phyloP scores from a whole-genome alignment of 306 rosid genomes.

The Sindora glabra region DNA sequence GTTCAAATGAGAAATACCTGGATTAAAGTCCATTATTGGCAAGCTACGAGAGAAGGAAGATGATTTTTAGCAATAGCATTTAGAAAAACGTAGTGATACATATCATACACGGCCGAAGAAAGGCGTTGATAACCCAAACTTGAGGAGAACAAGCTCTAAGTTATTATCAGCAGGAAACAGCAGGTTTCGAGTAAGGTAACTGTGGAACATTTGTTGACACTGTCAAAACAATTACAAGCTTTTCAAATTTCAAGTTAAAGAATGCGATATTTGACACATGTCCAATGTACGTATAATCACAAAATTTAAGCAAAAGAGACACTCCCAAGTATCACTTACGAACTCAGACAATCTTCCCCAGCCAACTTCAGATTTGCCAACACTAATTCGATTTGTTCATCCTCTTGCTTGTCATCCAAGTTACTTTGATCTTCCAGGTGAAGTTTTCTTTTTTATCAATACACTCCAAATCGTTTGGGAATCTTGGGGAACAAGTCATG shows the following conservation, averaged over 20 bases:
- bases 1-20: too few relatives aligned
- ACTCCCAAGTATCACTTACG: conserved; percentile 2
- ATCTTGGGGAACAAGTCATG: conserved; percentile 28
- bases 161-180: too few relatives aligned
- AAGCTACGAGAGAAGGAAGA: too few relatives aligned
- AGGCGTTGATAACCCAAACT: background rate
- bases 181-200: background rate
- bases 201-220: background rate
- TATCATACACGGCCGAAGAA: too few relatives aligned
- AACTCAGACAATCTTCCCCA: background rate
- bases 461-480: conserved; percentile 27
- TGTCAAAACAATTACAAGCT: conserved; percentile 26
- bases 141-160: background rate
- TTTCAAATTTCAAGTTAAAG: conserved; percentile 37
- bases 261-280: conserved; percentile 40
- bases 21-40: too few relatives aligned
- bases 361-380: background rate
- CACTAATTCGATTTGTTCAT: conserved; percentile 1
- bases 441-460: conserved; percentile 17
- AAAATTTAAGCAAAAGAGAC: conserved; percentile 10
- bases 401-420: background rate
- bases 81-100: background rate
- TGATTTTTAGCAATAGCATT: background rate
- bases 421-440: conserved; percentile 15
- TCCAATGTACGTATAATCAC: conserved; percentile 45